Evolutionary conservation across 2,329 filamentous ascomycete species (phyloP), one percentile per base, ranked within the genome.

Genomic region (Dryadomyces quercus-mongolicae): DNA sequence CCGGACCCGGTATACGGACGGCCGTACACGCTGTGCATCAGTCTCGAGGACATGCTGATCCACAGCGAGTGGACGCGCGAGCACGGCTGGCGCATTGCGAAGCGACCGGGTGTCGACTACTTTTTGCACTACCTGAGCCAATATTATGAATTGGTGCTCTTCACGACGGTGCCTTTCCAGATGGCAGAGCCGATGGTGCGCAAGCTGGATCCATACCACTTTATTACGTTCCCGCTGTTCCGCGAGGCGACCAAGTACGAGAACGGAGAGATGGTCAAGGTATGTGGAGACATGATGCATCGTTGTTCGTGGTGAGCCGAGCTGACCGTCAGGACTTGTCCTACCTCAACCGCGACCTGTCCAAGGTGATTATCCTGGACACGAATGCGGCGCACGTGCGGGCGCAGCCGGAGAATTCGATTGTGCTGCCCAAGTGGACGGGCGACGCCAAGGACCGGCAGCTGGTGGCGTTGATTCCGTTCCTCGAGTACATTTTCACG

Each of bases 221-320:
- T 97, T 68, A 90, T 97, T 67, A 86, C 91, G 73, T 97, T 90
- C 86, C 90, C 91, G 1, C 74, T 98, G 49, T 97, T 88, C 75
- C 82, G 93, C 54, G 93, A 98, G 70, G 93, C 92, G n/a, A 97
- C 93, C 57, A 88, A 91, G 64, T 98, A 95, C 68, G 86, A 96
- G 71, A 86, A 95, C 60, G 93, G 93, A 60, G 88, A 96, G 71
- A 91, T 97, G 64, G 81, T 98, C 71, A 98, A 98, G 84, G 89
- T 90, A 72, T 46, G 44, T 20, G 13, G 13, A 21, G n/a, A 53
- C 10, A 31, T 31, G 8, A 31, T 31, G 25, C 25, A 8, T 31
- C 5, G 34, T 40, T 40, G 36, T 10, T 36, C 2, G 8, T 16
- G 4, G 3, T 18, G n/a, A n/a, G 25, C 20, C 34, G 16, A 18